Conservation (phyloP, 331 rosid genomes). For the Quercus tomentella region DNA sequence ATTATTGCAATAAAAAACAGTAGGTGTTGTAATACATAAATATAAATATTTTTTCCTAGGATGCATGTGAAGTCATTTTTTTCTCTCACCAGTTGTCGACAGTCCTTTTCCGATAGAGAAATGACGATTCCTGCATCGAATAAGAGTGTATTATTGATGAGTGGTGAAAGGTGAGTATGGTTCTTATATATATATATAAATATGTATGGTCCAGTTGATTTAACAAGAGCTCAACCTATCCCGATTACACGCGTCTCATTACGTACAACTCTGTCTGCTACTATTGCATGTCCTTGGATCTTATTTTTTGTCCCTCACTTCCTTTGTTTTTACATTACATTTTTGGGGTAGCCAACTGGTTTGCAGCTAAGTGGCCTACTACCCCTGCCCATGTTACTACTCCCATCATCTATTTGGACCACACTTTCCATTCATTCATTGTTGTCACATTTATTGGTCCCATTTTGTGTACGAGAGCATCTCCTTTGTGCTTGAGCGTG, state of each 20-base stretch:
- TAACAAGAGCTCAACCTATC: slow-evolving; percentile 29
- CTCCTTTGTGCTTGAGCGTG: not conserved
- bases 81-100: not conserved
- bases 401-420: slow-evolving; percentile 42
- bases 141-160: slow-evolving; percentile 31
- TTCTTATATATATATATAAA: too few relatives aligned
- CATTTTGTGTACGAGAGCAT: slow-evolving; percentile 28
- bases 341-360: slow-evolving; percentile 31
- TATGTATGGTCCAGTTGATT: slow-evolving; percentile 41
- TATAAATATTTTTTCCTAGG: not conserved
- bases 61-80: slow-evolving; percentile 33
- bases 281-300: slow-evolving; percentile 38
- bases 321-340: slow-evolving; percentile 26
- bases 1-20: too few relatives aligned
- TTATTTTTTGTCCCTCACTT: slow-evolving; percentile 14
- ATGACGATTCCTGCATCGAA: slow-evolving; percentile 33
- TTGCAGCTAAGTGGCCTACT: slow-evolving; percentile 37
- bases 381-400: slow-evolving; percentile 12
- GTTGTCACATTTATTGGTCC: slow-evolving; percentile 32
- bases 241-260: slow-evolving; percentile 9
- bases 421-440: slow-evolving; percentile 17
- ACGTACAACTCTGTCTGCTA: slow-evolving; percentile 22
- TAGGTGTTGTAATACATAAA: not conserved
- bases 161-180: slow-evolving; percentile 12
- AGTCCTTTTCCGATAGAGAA: slow-evolving; percentile 31